phyloP scores from a whole-genome alignment of 225 moss, liverwort and hornwort species.

The Antitrichia curtipendula region DNA sequence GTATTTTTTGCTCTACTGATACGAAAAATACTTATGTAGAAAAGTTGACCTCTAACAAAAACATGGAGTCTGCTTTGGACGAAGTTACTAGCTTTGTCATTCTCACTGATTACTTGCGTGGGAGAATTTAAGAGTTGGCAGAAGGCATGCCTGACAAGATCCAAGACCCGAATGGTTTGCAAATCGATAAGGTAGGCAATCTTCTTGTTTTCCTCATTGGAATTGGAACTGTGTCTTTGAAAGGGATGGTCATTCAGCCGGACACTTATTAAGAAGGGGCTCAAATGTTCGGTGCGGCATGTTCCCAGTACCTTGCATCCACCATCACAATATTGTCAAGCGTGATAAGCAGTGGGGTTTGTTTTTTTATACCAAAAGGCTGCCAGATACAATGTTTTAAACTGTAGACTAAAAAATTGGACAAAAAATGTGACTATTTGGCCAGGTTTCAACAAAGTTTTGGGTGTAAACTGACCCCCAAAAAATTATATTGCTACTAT shows the following conservation, averaged over 20 bases:
- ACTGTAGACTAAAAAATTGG: too few relatives aligned
- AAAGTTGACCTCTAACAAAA: not conserved
- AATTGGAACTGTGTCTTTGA: not conserved
- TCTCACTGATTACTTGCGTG: too few relatives aligned
- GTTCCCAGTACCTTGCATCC: conserved; percentile 47
- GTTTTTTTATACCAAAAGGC: too few relatives aligned
- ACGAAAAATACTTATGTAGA: not conserved
- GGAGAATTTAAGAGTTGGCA: not conserved
- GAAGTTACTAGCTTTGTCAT: not conserved
- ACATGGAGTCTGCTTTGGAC: not conserved
- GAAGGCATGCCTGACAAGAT: conserved; percentile 63
- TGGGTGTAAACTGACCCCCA: too few relatives aligned
- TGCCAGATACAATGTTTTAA: not conserved
- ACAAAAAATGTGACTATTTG: not conserved
- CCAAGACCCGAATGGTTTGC: conserved; percentile 69
- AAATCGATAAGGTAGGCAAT: conserved; percentile 90
- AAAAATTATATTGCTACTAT: too few relatives aligned
- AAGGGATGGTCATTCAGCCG: conserved; percentile 54
- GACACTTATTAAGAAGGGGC: conserved; percentile 75
- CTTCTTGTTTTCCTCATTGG: conserved; percentile 60
- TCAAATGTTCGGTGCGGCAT: conserved; percentile 89
- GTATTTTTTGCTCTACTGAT: not conserved
- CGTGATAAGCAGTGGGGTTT: not conserved
- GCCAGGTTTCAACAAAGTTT: not conserved
- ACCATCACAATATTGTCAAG: not conserved